Conservation (phyloP, 148 eudicot species). For the Diospyros kaki region DNA sequence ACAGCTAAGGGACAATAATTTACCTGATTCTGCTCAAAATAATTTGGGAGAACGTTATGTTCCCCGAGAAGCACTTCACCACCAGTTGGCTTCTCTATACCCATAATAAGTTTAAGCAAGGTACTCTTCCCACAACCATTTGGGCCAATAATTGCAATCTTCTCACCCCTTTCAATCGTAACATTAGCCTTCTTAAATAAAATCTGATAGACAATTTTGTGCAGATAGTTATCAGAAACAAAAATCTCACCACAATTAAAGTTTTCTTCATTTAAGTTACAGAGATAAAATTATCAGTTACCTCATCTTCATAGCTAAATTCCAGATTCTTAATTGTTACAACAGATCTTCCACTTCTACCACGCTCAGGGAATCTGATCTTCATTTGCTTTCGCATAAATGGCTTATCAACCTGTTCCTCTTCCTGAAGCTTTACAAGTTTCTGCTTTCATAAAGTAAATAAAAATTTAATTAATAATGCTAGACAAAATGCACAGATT, state of each 20-base stretch:
- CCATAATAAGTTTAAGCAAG: conserved; percentile 80
- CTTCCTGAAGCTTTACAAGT: conserved; percentile 89
- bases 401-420: conserved; percentile 90
- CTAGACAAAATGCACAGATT: neutral
- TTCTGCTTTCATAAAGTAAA: conserved; percentile 41
- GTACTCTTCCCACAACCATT: conserved; percentile 99
- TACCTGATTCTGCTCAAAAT: conserved; percentile 99
- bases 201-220: conserved; percentile 40
- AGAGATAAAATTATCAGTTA: conserved; percentile 12
- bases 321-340: conserved; percentile 61
- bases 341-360: conserved; percentile 83
- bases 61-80: conserved; percentile 90
- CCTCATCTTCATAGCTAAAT: conserved; percentile 73
- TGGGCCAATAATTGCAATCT: conserved; percentile 91
- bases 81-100: conserved; percentile 56
- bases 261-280: neutral
- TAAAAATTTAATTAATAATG: neutral
- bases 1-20: neutral
- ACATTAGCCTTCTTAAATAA: conserved; percentile 70
- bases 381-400: conserved; percentile 94
- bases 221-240: conserved; percentile 2
- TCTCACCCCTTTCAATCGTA: conserved; percentile 83
- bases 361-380: conserved; percentile 95
- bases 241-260: neutral
- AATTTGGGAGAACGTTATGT: conserved; percentile 89